These are phyloP conservation scores for Xylaria grammica DNA, from an alignment of 495 filamentous ascomycete species.

Conservation along the genomic window DNA sequence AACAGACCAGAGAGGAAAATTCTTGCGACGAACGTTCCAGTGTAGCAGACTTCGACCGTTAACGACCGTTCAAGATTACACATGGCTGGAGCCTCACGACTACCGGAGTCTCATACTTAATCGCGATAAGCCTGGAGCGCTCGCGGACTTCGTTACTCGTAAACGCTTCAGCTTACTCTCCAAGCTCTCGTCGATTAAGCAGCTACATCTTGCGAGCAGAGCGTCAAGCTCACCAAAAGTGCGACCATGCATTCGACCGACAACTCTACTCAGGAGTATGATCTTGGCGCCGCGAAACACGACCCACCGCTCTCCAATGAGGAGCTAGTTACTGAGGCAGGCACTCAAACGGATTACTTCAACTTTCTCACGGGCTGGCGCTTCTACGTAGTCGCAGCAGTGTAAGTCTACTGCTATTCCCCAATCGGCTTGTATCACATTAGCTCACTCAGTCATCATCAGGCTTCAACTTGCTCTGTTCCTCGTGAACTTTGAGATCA, in stretches of 20 bases:
- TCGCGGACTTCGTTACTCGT: neutral
- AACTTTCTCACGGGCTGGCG: conserved; percentile 9
- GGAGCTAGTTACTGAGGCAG: neutral
- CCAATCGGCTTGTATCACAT: conserved; percentile 4
- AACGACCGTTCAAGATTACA: neutral
- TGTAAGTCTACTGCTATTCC: conserved; percentile 1
- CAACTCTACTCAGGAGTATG: conserved; percentile 7
- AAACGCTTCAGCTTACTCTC: neutral
- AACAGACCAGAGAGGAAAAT: neutral
- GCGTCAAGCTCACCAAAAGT: neutral
- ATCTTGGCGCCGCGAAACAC: neutral
- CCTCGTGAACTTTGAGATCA: neutral
- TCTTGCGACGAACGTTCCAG: neutral
- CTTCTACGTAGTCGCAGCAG: conserved; percentile 9
- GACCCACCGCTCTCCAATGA: neutral
- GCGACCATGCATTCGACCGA: conserved; percentile 6
- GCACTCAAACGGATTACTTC: conserved; percentile 5
- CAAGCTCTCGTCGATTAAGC: neutral
- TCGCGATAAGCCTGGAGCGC: neutral
- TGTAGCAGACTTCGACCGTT: neutral
- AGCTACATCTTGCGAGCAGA: neutral
- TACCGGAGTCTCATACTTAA: neutral
- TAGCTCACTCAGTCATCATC: neutral
- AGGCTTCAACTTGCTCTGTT: conserved; percentile 6
- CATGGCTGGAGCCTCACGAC: neutral